Base-by-base conservation (phyloP, 345 rosid genomes). In the Fremontodendron californicum region DNA sequence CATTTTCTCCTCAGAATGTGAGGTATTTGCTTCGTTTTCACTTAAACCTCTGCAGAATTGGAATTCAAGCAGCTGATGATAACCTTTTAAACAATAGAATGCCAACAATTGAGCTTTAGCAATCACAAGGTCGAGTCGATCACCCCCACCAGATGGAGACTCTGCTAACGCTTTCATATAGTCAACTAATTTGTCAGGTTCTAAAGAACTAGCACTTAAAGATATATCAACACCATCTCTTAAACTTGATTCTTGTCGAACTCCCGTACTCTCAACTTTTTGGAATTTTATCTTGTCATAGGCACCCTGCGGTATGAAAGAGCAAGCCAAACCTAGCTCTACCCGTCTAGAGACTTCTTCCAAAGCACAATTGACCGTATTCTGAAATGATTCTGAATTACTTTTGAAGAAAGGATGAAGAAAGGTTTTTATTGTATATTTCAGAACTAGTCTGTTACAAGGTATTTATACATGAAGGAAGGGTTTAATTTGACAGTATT, bases 361-460 rank as follows among this genome's bases (percentile, higher is more conserved):
- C 68, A 91, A 74, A 73, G 96, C 91, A 87, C 89, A 86, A 45
- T 78, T 45, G 31, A 91, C 90, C 54, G 96, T 90, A 85, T 87
- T 85, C 76, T 84, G 87, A 54, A 91, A 89, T 21, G 81, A 42
- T 73, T 91, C 93, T 18, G 85, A 82, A 58, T 68, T 89, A 82
- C 90, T n/a, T n/a, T n/a, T n/a, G n/a, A n/a, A n/a, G n/a, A n/a
- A n/a, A n/a, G n/a, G n/a, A n/a, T n/a, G n/a, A n/a, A n/a, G n/a
- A n/a, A n/a, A n/a, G n/a, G n/a, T n/a, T n/a, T n/a, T n/a, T n/a
- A n/a, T n/a, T n/a, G n/a, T n/a, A n/a, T n/a, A n/a, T n/a, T n/a
- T n/a, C n/a, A n/a, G n/a, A n/a, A n/a, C n/a, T n/a, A n/a, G n/a
- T n/a, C n/a, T n/a, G n/a, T n/a, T n/a, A n/a, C n/a, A n/a, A n/a